Conservation (phyloP, 2,329 filamentous ascomycete species). For the Claviceps sp. region DNA sequence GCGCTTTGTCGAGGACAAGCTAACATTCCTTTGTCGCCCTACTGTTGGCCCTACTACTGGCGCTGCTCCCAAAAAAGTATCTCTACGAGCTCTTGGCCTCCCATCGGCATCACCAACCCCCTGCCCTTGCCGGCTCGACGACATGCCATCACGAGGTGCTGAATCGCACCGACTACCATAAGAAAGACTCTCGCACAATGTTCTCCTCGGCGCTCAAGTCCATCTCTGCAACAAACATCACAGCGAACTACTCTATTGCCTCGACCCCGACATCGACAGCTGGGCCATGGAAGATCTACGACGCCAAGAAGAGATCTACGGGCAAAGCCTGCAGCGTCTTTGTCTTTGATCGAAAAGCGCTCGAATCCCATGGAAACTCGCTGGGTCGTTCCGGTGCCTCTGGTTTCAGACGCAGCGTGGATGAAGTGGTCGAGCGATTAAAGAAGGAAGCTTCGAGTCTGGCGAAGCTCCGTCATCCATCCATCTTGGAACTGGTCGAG, state of each 20-base stretch:
- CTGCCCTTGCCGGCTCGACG: slow-evolving; percentile 5
- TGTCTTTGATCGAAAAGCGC: slow-evolving; percentile 78
- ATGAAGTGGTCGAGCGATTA: slow-evolving; percentile 81
- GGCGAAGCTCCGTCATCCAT: slow-evolving; percentile 79
- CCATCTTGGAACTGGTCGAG: slow-evolving; percentile 82
- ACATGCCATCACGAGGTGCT: slow-evolving; percentile 15
- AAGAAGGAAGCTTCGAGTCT: slow-evolving; percentile 86
- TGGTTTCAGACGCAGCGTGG: slow-evolving; percentile 65
- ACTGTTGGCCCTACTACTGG: neutral
- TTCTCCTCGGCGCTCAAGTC: slow-evolving; percentile 91
- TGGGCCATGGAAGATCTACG: slow-evolving; percentile 94
- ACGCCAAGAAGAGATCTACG: slow-evolving; percentile 92
- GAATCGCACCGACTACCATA: slow-evolving; percentile 7
- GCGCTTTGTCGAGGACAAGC: neutral
- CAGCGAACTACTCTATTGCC: slow-evolving; percentile 76
- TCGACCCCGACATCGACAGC: slow-evolving; percentile 63
- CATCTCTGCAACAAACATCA: slow-evolving; percentile 80
- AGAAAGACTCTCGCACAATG: slow-evolving; percentile 38
- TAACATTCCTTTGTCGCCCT: neutral
- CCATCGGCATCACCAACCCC: neutral
- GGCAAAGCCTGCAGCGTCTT: slow-evolving; percentile 84
- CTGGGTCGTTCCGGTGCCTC: slow-evolving; percentile 36
- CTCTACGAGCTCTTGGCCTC: neutral
- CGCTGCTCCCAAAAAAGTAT: neutral
- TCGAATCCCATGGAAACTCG: slow-evolving; percentile 45